These are phyloP conservation scores for Candida insectorum DNA, from an alignment of 805 yeast species.

Conservation along the genomic window DNA sequence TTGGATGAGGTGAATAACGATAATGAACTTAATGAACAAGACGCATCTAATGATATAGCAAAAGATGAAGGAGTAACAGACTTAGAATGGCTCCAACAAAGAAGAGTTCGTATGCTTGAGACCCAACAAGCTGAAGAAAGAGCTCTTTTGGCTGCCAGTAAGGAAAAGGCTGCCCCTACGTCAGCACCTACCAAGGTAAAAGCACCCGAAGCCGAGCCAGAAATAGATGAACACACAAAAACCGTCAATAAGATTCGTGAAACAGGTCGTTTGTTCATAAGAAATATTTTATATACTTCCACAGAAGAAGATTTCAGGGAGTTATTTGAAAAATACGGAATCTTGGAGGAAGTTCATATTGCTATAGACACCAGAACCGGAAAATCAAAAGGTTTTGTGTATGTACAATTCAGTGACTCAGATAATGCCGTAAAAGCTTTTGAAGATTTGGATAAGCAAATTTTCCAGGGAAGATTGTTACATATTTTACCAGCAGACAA, in stretches of 20 bases:
- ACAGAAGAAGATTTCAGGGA: conserved; percentile 72
- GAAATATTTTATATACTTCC: conserved; percentile 80
- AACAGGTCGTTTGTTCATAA: conserved; percentile 81
- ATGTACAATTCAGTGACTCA: conserved; percentile 65
- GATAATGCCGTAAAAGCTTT: conserved; percentile 77
- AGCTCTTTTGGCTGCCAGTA: conserved; percentile 3
- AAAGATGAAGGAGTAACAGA: conserved; percentile 76
- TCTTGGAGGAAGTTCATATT: conserved; percentile 82
- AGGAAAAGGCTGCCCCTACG: not conserved
- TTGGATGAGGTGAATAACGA: conserved; percentile 40
- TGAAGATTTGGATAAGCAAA: conserved; percentile 72
- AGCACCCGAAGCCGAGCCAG: conserved; percentile 5
- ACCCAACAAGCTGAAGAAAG: conserved; percentile 13
- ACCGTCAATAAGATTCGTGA: conserved; percentile 49
- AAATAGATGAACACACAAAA: conserved; percentile 41
- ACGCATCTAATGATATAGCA: conserved; percentile 23
- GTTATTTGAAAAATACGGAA: conserved; percentile 67
- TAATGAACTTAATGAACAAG: conserved; percentile 14
- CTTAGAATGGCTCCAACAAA: conserved; percentile 80
- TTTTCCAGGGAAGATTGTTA: conserved; percentile 89
- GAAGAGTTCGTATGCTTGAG: conserved; percentile 64
- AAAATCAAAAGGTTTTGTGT: conserved; percentile 89
- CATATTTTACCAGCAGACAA: conserved; percentile 85
- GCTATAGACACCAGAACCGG: conserved; percentile 91
- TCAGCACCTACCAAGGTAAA: conserved; percentile 8